phyloP scores from a whole-genome alignment of 75 land plant genomes.

The Ceratopteris richardii region DNA sequence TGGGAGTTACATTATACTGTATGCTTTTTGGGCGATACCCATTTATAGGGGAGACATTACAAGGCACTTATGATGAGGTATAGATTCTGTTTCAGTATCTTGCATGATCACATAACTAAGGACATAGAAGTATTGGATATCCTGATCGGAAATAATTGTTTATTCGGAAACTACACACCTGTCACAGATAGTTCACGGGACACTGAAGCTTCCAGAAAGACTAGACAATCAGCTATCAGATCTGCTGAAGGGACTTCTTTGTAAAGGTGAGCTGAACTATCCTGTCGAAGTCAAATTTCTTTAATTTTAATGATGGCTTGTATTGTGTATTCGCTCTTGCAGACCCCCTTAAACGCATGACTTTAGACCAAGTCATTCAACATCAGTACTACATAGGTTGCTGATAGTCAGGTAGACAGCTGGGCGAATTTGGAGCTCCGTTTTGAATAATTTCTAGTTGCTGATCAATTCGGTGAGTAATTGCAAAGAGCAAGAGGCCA shows the following conservation, averaged over 20 bases:
- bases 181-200: slow-evolving; percentile 63
- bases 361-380: slow-evolving; percentile 43
- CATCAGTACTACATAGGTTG: slow-evolving; percentile 18
- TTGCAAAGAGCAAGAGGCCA: too few relatives aligned
- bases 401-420: too few relatives aligned
- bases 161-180: neutral
- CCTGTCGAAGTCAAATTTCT: too few relatives aligned
- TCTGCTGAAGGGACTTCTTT: slow-evolving; percentile 73
- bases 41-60: slow-evolving; percentile 81
- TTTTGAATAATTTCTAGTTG: too few relatives aligned
- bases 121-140: neutral
- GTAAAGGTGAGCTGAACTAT: slow-evolving; percentile 63
- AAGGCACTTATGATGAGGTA: slow-evolving; percentile 90
- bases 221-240: slow-evolving; percentile 48
- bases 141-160: neutral
- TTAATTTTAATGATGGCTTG: neutral
- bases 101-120: slow-evolving; percentile 1
- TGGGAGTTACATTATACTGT: slow-evolving; percentile 89
- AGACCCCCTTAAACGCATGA: slow-evolving; percentile 66
- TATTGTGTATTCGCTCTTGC: slow-evolving; percentile 4
- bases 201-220: slow-evolving; percentile 43
- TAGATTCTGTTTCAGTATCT: neutral
- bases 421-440: too few relatives aligned
- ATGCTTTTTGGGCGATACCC: slow-evolving; percentile 86
- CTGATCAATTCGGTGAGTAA: too few relatives aligned